phyloP scores from a whole-genome alignment of 441 rosid species.

The Euphorbia celastroides region DNA sequence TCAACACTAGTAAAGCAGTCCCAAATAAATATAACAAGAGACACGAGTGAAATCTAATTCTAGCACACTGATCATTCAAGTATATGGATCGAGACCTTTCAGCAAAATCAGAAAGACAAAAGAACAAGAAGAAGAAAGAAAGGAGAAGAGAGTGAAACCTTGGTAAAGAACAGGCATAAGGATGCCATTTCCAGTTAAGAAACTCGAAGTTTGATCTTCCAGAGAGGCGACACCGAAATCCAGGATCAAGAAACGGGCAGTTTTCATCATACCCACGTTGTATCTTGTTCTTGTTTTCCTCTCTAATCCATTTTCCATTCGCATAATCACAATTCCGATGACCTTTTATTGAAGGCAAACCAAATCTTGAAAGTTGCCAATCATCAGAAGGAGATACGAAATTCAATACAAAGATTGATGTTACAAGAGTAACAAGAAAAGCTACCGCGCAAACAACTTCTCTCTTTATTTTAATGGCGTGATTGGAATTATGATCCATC shows the following conservation, averaged over 20 bases:
- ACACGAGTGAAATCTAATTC: too few relatives aligned
- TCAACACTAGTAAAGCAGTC: too few relatives aligned
- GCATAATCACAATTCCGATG: slow-evolving; percentile 50
- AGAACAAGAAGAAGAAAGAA: background rate
- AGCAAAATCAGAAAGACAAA: background rate
- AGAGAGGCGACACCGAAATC: slow-evolving; percentile 53
- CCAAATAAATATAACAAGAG: too few relatives aligned
- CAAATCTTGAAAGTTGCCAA: slow-evolving; percentile 23
- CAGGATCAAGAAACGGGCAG: slow-evolving; percentile 85
- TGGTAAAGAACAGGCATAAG: slow-evolving; percentile 65
- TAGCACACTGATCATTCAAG: too few relatives aligned
- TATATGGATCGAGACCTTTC: too few relatives aligned
- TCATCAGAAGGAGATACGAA: slow-evolving; percentile 26
- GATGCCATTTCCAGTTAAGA: slow-evolving; percentile 87
- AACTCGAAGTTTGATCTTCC: slow-evolving; percentile 60
- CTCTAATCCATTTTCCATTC: slow-evolving; percentile 66
- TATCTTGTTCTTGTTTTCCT: slow-evolving; percentile 24
- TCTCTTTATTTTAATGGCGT: slow-evolving; percentile 29
- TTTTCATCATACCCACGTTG: slow-evolving; percentile 51
- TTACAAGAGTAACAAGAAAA: slow-evolving; percentile 31
- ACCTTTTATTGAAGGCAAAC: slow-evolving; percentile 34
- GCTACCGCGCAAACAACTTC: slow-evolving; percentile 25
- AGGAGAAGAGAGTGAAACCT: slow-evolving; percentile 40
- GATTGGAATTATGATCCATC: slow-evolving; percentile 15
- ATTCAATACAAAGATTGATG: slow-evolving; percentile 30